A percentile compares a stretch with the other conserved stretches of the same genome.
These are phyloP conservation scores for Rhodotorula sp. DNA, from an alignment of 1,284 basidiomycete species.

Conservation along the genomic window DNA sequence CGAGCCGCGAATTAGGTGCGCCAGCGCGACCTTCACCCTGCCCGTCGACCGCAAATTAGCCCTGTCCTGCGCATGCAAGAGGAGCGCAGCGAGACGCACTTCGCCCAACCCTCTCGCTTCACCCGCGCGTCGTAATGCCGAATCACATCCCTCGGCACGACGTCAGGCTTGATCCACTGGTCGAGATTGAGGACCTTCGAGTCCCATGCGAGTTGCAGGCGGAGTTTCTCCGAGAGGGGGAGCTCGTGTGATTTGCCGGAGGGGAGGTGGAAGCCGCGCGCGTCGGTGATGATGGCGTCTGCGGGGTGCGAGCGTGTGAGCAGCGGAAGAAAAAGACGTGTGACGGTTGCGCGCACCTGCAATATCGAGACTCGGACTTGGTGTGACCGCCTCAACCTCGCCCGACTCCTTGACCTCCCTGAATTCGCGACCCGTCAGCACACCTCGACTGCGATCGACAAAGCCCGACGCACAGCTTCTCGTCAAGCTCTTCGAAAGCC, in stretches of 20 bases:
- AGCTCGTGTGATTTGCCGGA: slow-evolving; percentile 11
- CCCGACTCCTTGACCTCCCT: not conserved
- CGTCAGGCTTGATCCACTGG: not conserved
- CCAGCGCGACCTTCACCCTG: slow-evolving; percentile 2
- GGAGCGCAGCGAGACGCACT: not conserved
- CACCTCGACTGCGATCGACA: not conserved
- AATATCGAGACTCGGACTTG: slow-evolving; percentile 12
- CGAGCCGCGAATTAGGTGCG: slow-evolving; percentile 15
- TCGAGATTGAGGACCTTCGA: not conserved
- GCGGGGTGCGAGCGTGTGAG: not conserved
- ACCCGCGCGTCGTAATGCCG: not conserved
- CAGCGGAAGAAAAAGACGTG: too few relatives aligned
- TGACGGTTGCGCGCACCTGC: slow-evolving; percentile 4
- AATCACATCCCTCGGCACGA: slow-evolving; percentile 11
- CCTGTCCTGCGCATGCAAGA: not conserved
- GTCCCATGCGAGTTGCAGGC: slow-evolving; percentile 18
- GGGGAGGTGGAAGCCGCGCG: slow-evolving; percentile 18
- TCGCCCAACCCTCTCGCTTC: slow-evolving; percentile 10
- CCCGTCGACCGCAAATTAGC: too few relatives aligned
- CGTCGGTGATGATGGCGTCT: slow-evolving; percentile 19
- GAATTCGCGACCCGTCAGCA: not conserved
- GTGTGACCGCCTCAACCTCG: slow-evolving; percentile 7
- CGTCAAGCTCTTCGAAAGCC: slow-evolving; percentile 8
- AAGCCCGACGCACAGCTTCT: slow-evolving; percentile 8
- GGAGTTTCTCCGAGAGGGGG: slow-evolving; percentile 17